phyloP scores from a whole-genome alignment of 1,284 basidiomycete genomes.

The Pseudozyma pruni region DNA sequence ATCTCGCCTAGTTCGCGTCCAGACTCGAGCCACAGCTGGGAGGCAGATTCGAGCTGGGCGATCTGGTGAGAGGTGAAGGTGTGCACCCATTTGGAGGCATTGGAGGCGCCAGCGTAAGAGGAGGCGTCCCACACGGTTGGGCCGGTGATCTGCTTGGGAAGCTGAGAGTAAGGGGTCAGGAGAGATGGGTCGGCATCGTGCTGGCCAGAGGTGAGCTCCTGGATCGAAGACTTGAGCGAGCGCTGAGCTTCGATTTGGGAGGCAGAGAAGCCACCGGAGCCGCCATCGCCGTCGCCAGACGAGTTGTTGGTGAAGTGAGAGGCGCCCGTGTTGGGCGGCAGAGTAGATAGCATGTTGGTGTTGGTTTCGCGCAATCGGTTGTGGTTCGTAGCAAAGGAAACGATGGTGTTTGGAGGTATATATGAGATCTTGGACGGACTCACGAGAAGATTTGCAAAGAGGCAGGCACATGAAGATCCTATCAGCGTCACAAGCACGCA shows the following conservation, averaged over 20 bases:
- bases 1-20: conserved; percentile 58
- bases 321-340: conserved; percentile 12
- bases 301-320: conserved; percentile 22
- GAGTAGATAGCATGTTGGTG: conserved; percentile 34
- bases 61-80: conserved; percentile 50
- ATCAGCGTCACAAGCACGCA: conserved; percentile 1
- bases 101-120: conserved; percentile 59
- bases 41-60: conserved; percentile 49
- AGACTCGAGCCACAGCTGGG: conserved; percentile 50
- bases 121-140: conserved; percentile 60
- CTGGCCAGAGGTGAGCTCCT: conserved; percentile 62
- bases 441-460: no score
- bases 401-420: background rate
- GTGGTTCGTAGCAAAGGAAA: background rate
- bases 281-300: conserved; percentile 20
- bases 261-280: conserved; percentile 39
- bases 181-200: conserved; percentile 51
- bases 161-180: conserved; percentile 62
- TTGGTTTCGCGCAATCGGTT: no score
- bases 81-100: conserved; percentile 51
- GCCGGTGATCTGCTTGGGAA: conserved; percentile 67
- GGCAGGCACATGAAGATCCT: no score
- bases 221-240: conserved; percentile 45
- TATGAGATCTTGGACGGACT: no score
- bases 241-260: conserved; percentile 52